A percentile compares a stretch with the other conserved stretches of the same genome.
These are phyloP conservation scores for Blepharisma japonicum DNA, from an alignment of 73 alveolate species.

Conservation along the genomic window DNA sequence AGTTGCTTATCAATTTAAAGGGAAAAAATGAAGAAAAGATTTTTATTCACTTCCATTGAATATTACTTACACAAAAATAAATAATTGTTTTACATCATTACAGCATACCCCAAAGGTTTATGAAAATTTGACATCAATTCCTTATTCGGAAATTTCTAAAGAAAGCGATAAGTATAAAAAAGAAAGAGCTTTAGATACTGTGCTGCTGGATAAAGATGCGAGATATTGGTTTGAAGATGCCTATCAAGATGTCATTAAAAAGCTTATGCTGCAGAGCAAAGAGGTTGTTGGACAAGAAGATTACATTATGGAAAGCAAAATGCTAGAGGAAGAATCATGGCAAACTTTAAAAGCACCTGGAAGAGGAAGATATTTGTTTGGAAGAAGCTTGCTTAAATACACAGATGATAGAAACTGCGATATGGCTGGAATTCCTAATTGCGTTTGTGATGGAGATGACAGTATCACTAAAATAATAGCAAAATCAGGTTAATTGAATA, in stretches of 20 bases:
- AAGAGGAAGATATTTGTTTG: slow-evolving; percentile 26
- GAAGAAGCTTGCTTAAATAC: slow-evolving; percentile 23
- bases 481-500: no score
- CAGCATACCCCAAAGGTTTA: not conserved
- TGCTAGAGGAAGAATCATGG: not conserved
- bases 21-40: not conserved
- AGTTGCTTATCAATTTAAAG: not conserved
- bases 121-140: not conserved
- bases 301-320: not conserved
- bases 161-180: not conserved
- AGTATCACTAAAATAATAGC: no score
- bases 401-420: not conserved
- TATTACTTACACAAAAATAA: not conserved
- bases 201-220: not conserved
- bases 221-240: slow-evolving; percentile 29
- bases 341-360: slow-evolving; percentile 14
- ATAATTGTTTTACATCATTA: not conserved
- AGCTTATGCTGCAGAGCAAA: not conserved
- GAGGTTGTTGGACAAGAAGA: not conserved
- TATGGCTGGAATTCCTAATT: slow-evolving; percentile 3
- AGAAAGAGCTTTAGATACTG: not conserved
- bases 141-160: not conserved
- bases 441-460: not conserved
- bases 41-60: not conserved
- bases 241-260: slow-evolving; percentile 20